phyloP scores from a whole-genome alignment of 2,329 filamentous ascomycete genomes.

The Arthrocladium fulminans region DNA sequence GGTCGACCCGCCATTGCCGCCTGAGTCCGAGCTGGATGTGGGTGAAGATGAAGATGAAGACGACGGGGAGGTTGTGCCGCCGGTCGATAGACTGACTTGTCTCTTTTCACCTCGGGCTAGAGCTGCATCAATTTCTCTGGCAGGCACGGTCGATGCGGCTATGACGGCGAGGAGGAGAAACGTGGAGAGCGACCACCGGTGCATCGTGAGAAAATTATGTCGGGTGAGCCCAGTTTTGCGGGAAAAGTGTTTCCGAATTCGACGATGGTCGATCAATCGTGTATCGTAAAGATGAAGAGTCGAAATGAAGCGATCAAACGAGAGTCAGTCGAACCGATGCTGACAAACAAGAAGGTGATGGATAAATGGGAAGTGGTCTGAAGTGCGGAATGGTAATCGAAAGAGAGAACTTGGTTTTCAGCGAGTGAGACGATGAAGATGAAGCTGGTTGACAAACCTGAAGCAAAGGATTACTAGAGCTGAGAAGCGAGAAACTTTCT shows the following conservation, averaged over 20 bases:
- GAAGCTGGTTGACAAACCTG: conserved; percentile 1
- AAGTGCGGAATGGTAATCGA: neutral
- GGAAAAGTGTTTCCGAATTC: neutral
- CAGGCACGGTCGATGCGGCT: neutral
- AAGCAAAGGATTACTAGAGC: too few relatives aligned
- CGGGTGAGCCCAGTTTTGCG: neutral
- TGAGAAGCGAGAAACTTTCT: neutral
- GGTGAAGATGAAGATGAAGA: conserved; percentile 27
- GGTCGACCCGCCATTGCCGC: conserved; percentile 8
- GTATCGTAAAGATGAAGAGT: neutral
- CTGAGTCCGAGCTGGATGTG: conserved; percentile 32
- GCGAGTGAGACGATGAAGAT: neutral
- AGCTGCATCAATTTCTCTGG: conserved; percentile 5
- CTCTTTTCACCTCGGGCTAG: conserved; percentile 6
- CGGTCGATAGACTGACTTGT: conserved; percentile 9
- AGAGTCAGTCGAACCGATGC: conserved; percentile 8
- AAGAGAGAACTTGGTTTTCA: neutral
- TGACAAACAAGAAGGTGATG: conserved; percentile 9
- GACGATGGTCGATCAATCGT: neutral
- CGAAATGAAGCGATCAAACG: neutral
- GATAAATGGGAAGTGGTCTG: neutral
- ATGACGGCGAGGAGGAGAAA: conserved; percentile 5
- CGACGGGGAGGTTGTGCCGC: neutral
- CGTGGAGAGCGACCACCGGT: neutral
- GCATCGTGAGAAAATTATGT: conserved; percentile 5